Conservation (phyloP, 2,329 filamentous ascomycete species). For the Fusarium nygamai region DNA sequence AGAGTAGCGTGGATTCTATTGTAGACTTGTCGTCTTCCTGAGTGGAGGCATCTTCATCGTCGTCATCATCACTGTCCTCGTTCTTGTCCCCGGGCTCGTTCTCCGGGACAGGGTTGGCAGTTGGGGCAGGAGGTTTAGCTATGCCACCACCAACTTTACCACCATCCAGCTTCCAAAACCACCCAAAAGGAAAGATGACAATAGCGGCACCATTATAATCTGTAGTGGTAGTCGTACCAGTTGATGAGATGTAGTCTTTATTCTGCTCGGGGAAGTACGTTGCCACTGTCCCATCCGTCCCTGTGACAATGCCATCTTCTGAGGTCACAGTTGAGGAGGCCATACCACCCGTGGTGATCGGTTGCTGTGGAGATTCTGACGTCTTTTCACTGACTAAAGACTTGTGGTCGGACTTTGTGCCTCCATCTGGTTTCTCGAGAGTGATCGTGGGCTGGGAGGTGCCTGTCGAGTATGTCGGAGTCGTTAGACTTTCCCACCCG, state of each 20-base stretch:
- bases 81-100: background rate
- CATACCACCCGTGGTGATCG: too few relatives aligned
- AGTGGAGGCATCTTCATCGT: background rate
- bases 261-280: background rate
- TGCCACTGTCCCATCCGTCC: background rate
- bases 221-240: background rate
- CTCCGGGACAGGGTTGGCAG: background rate
- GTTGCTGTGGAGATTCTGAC: too few relatives aligned
- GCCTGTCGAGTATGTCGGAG: too few relatives aligned
- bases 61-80: rapidly evolving
- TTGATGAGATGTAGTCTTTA: background rate
- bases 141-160: background rate
- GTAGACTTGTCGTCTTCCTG: background rate
- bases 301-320: background rate
- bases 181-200: background rate
- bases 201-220: background rate
- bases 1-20: rapidly evolving
- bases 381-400: too few relatives aligned
- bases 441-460: too few relatives aligned
- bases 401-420: too few relatives aligned
- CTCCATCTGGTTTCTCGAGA: too few relatives aligned
- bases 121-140: background rate
- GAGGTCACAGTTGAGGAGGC: too few relatives aligned
- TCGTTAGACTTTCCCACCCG: too few relatives aligned
- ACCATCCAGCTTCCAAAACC: background rate